Conservation (phyloP, 441 rosid genomes). For the Mallotus repandus region DNA sequence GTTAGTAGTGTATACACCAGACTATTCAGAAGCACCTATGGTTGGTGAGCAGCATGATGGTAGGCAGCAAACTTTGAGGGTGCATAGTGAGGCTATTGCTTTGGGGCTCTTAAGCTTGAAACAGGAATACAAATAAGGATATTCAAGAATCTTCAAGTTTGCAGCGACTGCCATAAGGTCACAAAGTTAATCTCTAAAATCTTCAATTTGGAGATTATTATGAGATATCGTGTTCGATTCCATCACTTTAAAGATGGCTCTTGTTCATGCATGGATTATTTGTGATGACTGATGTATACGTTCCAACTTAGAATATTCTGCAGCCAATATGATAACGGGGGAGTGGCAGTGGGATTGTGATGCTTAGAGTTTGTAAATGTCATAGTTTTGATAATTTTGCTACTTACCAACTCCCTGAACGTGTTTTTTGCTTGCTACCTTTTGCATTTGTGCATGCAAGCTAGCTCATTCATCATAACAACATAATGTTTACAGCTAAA, state of each 20-base stretch:
- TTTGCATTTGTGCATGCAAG: too few species aligned
- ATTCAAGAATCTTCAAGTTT: slow-evolving; percentile 76
- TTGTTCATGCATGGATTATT: slow-evolving; percentile 76
- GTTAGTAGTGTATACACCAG: slow-evolving; percentile 49
- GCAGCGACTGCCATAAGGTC: slow-evolving; percentile 72
- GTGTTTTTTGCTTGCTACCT: too few species aligned
- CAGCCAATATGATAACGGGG: too few species aligned
- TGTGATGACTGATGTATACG: slow-evolving; percentile 36
- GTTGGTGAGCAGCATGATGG: slow-evolving; percentile 43
- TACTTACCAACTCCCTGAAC: too few species aligned
- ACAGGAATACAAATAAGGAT: slow-evolving; percentile 58
- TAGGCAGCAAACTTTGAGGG: slow-evolving; percentile 48
- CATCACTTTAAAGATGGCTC: slow-evolving; percentile 75
- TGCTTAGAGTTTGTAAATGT: too few species aligned
- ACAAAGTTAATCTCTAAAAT: slow-evolving; percentile 58
- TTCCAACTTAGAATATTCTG: too few species aligned
- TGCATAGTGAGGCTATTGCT: slow-evolving; percentile 83
- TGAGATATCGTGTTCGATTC: slow-evolving; percentile 72
- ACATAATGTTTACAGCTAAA: too few species aligned
- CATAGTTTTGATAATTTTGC: too few species aligned
- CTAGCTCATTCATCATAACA: too few species aligned
- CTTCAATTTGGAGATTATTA: slow-evolving; percentile 62
- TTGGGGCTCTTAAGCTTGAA: slow-evolving; percentile 60
- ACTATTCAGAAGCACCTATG: slow-evolving; percentile 57
- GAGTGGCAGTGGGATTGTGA: too few species aligned